Percentiles rank a stretch among this genome's conserved stretches.
Evolutionary conservation across 2,329 filamentous ascomycete genomes (phyloP).

Genomic region (Rhynchosporium secalis): DNA sequence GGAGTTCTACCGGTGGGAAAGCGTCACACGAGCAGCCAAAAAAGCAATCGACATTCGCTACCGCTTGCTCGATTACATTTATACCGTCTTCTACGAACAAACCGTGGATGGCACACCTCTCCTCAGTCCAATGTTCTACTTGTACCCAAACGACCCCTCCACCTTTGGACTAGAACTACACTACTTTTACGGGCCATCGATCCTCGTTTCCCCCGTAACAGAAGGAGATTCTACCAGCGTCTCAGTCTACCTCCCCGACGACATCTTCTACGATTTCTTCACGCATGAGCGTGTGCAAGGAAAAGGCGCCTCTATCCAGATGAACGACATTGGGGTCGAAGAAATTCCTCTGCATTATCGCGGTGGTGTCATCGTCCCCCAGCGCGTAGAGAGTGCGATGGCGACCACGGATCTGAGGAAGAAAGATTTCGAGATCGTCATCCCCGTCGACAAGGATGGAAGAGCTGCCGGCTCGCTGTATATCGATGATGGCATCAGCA

Average conservation of each 20-base stretch:
- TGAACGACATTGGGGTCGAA: slow-evolving; percentile 45
- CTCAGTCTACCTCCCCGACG: slow-evolving; percentile 50
- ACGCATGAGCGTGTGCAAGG: slow-evolving; percentile 49
- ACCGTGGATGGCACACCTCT: slow-evolving; percentile 62
- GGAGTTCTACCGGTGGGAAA: slow-evolving; percentile 71
- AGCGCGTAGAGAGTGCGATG: slow-evolving; percentile 56
- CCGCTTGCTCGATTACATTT: slow-evolving; percentile 75
- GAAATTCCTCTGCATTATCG: slow-evolving; percentile 68
- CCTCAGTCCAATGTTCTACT: slow-evolving; percentile 70
- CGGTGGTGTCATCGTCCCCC: slow-evolving; percentile 64
- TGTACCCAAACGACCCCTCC: slow-evolving; percentile 57
- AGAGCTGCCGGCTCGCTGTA: slow-evolving; percentile 69
- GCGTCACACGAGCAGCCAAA: slow-evolving; percentile 62
- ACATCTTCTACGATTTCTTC: slow-evolving; percentile 53
- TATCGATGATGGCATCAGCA: slow-evolving; percentile 72
- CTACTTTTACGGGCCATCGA: slow-evolving; percentile 51
- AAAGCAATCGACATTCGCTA: slow-evolving; percentile 74
- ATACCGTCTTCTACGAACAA: slow-evolving; percentile 67
- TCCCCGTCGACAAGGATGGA: slow-evolving; percentile 64
- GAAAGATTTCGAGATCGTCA: slow-evolving; percentile 68
- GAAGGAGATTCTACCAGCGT: slow-evolving; percentile 48
- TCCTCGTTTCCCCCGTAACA: slow-evolving; percentile 52
- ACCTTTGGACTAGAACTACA: slow-evolving; percentile 51
- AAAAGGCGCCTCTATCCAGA: slow-evolving; percentile 42
- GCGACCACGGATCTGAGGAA: slow-evolving; percentile 64